Evolutionary conservation across 305 asterid genomes (phyloP).

Genomic region (Stenogyne calaminthoides): DNA sequence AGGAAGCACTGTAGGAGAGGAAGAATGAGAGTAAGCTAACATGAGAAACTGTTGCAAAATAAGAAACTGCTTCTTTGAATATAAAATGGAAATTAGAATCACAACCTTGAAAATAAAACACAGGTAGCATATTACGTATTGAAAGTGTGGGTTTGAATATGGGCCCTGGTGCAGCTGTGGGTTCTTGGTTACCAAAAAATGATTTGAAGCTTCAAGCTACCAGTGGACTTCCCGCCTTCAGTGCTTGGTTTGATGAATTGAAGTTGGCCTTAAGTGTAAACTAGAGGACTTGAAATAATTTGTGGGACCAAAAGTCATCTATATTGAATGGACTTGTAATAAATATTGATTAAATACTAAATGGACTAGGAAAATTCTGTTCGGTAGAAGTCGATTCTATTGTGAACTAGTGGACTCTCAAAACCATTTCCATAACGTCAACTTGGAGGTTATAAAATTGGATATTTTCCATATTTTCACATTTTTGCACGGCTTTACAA

Average conservation of each 20-base stretch:
- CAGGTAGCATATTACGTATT: not conserved
- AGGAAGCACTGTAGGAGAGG: slow-evolving; percentile 72
- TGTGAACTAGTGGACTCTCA: not conserved
- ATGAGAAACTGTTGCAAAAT: not conserved
- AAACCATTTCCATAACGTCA: not conserved
- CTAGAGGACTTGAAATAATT: not conserved
- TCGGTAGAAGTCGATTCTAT: not conserved
- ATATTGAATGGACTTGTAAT: not conserved
- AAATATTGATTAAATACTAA: not conserved
- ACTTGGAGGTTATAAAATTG: not conserved
- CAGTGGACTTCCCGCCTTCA: no score
- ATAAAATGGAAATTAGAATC: not conserved
- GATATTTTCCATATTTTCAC: not conserved
- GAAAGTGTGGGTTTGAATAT: no score
- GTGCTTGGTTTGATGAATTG: no score
- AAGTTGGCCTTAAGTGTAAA: no score
- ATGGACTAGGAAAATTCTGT: not conserved
- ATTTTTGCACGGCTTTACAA: no score
- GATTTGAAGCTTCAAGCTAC: not conserved
- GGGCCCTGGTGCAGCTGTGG: no score
- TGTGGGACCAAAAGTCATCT: not conserved
- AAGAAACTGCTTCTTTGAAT: not conserved
- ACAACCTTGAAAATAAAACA: not conserved
- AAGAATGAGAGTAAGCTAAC: slow-evolving; percentile 12
- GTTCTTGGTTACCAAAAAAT: not conserved